A percentile compares a stretch with the other conserved stretches of the same genome.
Conservation (phyloP, 768 basidiomycete species). For the Cystofilobasidium capitatum region DNA sequence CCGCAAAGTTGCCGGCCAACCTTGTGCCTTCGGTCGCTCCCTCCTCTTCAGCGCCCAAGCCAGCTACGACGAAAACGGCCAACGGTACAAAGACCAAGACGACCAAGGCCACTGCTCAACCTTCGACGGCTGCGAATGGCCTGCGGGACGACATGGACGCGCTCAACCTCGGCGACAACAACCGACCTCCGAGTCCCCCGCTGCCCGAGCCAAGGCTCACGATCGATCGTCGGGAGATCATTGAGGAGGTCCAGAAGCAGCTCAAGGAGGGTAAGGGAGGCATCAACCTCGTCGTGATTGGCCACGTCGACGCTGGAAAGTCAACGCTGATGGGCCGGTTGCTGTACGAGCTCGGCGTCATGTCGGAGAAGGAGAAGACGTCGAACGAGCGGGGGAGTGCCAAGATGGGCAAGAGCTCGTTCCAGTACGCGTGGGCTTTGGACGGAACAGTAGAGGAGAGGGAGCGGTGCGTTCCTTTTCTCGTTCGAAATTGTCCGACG, state of each 20-base stretch:
- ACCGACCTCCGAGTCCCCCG: constrained; percentile 38
- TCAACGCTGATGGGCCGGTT: constrained; percentile 94
- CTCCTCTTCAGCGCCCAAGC: not conserved
- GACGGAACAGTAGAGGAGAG: constrained; percentile 89
- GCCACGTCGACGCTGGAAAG: constrained; percentile 98
- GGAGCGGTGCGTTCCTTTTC: constrained; percentile 54
- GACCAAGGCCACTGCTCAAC: constrained; percentile 23
- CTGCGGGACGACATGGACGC: constrained; percentile 63
- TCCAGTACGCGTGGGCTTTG: constrained; percentile 96
- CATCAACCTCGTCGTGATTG: constrained; percentile 82
- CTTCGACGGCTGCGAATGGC: constrained; percentile 40
- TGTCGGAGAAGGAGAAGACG: constrained; percentile 73
- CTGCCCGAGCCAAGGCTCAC: constrained; percentile 49
- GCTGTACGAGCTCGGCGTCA: constrained; percentile 77
- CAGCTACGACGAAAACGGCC: not conserved
- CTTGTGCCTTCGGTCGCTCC: not conserved
- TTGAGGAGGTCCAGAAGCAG: constrained; percentile 63
- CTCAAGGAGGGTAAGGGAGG: constrained; percentile 49
- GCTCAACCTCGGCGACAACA: constrained; percentile 50
- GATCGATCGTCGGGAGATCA: constrained; percentile 65
- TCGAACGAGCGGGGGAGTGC: constrained; percentile 82
- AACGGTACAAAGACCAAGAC: constrained; percentile 28
- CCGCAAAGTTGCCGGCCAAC: not conserved
- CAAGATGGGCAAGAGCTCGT: constrained; percentile 85
- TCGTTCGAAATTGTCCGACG: not conserved